A percentile compares a stretch with the other conserved stretches of the same genome.
phyloP scores from a whole-genome alignment of 2,329 filamentous ascomycete species.

The Waltergamsia citrina region DNA sequence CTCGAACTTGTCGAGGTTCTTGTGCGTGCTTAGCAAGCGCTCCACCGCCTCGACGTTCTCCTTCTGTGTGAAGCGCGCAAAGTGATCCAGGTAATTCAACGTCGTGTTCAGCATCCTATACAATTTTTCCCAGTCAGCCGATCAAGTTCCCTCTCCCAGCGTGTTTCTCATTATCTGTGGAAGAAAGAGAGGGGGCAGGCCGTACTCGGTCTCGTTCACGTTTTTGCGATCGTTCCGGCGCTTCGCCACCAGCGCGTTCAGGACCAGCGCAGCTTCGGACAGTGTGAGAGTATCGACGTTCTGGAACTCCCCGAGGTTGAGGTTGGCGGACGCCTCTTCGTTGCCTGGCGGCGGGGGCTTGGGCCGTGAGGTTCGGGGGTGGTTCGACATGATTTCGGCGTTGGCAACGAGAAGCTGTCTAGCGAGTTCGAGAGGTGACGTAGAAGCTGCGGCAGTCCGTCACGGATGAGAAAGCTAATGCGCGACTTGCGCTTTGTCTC shows the following conservation, averaged over 20 bases:
- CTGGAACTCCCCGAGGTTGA: conserved; percentile 90
- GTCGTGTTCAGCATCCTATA: conserved; percentile 73
- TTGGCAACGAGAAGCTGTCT: background rate
- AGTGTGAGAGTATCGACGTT: conserved; percentile 85
- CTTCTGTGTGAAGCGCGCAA: conserved; percentile 91
- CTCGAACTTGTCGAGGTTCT: conserved; percentile 84
- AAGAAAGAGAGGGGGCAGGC: conserved; percentile 8
- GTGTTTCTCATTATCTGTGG: too few relatives aligned
- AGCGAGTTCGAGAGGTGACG: background rate
- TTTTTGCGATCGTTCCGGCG: conserved; percentile 72
- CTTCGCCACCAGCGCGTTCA: conserved; percentile 80
- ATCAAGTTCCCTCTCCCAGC: too few relatives aligned
- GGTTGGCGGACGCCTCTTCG: conserved; percentile 73
- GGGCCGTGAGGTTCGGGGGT: conserved; percentile 45
- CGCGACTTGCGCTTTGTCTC: too few relatives aligned
- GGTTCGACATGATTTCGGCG: conserved; percentile 22
- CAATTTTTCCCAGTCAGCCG: background rate
- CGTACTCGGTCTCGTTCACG: conserved; percentile 75
- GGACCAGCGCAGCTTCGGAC: conserved; percentile 84
- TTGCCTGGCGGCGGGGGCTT: conserved; percentile 66
- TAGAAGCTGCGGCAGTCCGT: too few relatives aligned
- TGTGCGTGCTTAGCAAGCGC: conserved; percentile 69
- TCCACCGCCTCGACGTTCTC: conserved; percentile 94
- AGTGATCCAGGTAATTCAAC: conserved; percentile 85
- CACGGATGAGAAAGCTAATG: too few relatives aligned